A percentile compares a stretch with the other conserved stretches of the same genome.
These are phyloP conservation scores for Pestalotiopsis sp. DNA, from an alignment of 2,329 filamentous ascomycete species.

Conservation along the genomic window DNA sequence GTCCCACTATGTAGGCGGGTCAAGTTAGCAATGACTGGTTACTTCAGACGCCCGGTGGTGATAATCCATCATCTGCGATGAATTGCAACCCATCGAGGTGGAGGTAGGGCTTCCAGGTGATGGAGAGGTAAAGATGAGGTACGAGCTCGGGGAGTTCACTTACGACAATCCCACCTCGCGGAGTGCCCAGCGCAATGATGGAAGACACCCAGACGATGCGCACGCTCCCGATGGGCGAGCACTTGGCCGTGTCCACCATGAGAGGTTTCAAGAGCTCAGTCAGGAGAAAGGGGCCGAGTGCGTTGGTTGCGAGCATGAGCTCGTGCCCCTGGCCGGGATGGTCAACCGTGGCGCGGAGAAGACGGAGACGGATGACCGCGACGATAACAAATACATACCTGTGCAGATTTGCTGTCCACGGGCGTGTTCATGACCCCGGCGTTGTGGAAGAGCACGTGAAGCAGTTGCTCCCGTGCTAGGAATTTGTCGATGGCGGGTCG, in stretches of 20 bases:
- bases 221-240: neutral
- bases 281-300: slow-evolving; percentile 8
- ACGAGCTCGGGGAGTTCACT: neutral
- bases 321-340: neutral
- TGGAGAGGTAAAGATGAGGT: neutral
- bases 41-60: too few relatives aligned
- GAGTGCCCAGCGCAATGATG: slow-evolving; percentile 2
- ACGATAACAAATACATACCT: neutral
- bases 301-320: slow-evolving; percentile 11
- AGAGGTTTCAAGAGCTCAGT: slow-evolving; percentile 7
- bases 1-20: neutral
- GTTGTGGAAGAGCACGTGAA: slow-evolving; percentile 22
- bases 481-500: slow-evolving; percentile 16
- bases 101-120: too few relatives aligned
- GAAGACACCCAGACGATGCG: slow-evolving; percentile 10
- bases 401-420: slow-evolving; percentile 6
- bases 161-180: neutral
- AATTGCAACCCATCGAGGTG: too few relatives aligned
- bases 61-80: too few relatives aligned
- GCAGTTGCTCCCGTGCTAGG: slow-evolving; percentile 14
- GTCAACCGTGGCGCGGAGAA: neutral
- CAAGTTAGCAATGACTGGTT: too few relatives aligned
- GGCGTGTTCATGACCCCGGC: slow-evolving; percentile 14
- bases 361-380: neutral
- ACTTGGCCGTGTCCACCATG: neutral